Conservation (phyloP, 2,329 filamentous ascomycete species). For the Diaporthe sp. region DNA sequence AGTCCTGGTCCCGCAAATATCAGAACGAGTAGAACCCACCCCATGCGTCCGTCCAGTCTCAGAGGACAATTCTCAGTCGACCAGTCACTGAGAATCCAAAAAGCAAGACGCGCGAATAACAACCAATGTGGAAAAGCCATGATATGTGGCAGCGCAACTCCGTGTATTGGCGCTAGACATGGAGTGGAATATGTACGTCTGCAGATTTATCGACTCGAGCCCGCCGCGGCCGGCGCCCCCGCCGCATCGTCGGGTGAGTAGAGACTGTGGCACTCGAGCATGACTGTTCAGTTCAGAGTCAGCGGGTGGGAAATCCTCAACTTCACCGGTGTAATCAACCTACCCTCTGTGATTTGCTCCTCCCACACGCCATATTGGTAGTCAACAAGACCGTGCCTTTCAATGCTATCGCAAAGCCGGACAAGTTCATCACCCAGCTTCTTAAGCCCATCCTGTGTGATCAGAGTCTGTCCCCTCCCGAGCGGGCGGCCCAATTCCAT, state of each 20-base stretch:
- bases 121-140: conserved; percentile 13
- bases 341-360: conserved; percentile 87
- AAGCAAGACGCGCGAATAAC: conserved; percentile 12
- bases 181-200: neutral
- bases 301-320: conserved; percentile 8
- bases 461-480: conserved; percentile 68
- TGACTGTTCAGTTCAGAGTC: conserved; percentile 37
- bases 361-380: conserved; percentile 98
- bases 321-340: conserved; percentile 48
- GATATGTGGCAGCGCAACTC: conserved; percentile 18
- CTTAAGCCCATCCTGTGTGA: conserved; percentile 76
- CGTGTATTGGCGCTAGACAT: conserved; percentile 32
- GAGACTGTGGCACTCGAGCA: conserved; percentile 48
- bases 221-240: neutral
- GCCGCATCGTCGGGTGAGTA: conserved; percentile 26
- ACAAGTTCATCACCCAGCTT: conserved; percentile 86
- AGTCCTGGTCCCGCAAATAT: conserved; percentile 12
- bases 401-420: conserved; percentile 84
- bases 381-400: conserved; percentile 93
- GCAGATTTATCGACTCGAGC: conserved; percentile 15
- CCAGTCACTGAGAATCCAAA: conserved; percentile 8
- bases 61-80: conserved; percentile 18
- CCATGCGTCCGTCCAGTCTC: conserved; percentile 22
- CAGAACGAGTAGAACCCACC: conserved; percentile 10
- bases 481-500: conserved; percentile 68